A percentile compares a stretch with the other conserved stretches of the same genome.
Evolutionary conservation across 2,329 filamentous ascomycete genomes (phyloP).

Genomic region (Apiospora rasikravindrae): DNA sequence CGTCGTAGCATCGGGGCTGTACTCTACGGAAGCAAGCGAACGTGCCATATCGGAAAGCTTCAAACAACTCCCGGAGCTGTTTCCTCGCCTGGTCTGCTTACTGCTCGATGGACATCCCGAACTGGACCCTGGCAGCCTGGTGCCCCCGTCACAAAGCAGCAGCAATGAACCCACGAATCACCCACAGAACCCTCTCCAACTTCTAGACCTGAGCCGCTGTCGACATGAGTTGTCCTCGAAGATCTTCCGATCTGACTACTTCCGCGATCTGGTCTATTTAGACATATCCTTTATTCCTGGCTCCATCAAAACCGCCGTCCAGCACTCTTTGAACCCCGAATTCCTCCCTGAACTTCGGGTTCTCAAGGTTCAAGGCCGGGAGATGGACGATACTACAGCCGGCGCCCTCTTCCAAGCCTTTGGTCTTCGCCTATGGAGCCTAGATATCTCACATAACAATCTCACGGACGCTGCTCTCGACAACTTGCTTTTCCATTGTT

Average conservation of each 20-base stretch:
- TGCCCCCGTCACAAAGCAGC: slow-evolving; percentile 20
- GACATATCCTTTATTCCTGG: slow-evolving; percentile 58
- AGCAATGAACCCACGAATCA: background rate
- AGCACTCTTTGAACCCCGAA: slow-evolving; percentile 37
- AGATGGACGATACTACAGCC: slow-evolving; percentile 49
- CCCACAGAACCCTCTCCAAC: slow-evolving; percentile 34
- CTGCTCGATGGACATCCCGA: slow-evolving; percentile 54
- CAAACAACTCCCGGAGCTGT: slow-evolving; percentile 41
- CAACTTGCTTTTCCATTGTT: slow-evolving; percentile 38
- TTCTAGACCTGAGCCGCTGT: slow-evolving; percentile 54
- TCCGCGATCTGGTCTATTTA: slow-evolving; percentile 54
- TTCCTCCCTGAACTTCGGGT: slow-evolving; percentile 55
- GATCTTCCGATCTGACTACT: slow-evolving; percentile 45
- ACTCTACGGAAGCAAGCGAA: slow-evolving; percentile 44
- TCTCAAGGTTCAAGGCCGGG: slow-evolving; percentile 54
- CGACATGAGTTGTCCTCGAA: slow-evolving; percentile 44
- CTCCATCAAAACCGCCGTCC: slow-evolving; percentile 45
- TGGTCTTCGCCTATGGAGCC: slow-evolving; percentile 56
- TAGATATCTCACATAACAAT: slow-evolving; percentile 59
- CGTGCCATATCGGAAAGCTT: slow-evolving; percentile 47
- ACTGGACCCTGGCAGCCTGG: slow-evolving; percentile 47
- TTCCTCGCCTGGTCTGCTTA: slow-evolving; percentile 53
- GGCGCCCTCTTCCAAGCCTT: slow-evolving; percentile 42
- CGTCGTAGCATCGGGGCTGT: slow-evolving; percentile 46
- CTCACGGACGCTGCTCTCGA: slow-evolving; percentile 53